Base-by-base conservation (phyloP, 495 filamentous ascomycete species). In the Penicillium roqueforti region DNA sequence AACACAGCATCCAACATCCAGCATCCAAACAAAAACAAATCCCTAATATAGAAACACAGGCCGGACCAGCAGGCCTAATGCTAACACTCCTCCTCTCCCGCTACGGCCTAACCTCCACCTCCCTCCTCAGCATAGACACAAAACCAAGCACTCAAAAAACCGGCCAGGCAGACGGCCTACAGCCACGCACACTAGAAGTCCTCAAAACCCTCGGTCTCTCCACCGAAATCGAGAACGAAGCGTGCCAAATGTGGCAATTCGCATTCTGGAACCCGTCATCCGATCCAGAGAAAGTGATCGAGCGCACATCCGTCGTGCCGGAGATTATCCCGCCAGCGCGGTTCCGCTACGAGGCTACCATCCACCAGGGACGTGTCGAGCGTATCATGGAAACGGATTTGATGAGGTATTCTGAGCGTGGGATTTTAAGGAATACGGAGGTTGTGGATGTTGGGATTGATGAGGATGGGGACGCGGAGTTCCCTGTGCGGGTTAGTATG, bases 151-250 rank as follows among this genome's bases (percentile, higher is more conserved):
- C 59, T 9, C 36, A 66, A 10, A 64, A 70, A 31, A 48, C 64
- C 18, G 80, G 81, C 4, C 81, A 83, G 60, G 81, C 80, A 10
- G 82, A 85, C 61, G 81, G 82, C 16, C 58, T 74, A 10, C 68
- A 78, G 59, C 68, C 69, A 19, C 76, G 82, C 10, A 81, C 70
- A 22, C 60, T 83, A n/a, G 82, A 85, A 57, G 83, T 83, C n/a
- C 78, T 85, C 84, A 84, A 90, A 51, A 81, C 77, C 25, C 86
- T 89, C 38, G 83, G 84, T 1, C 65, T 89, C 10, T 72, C 53
- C 74, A 65, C 13, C 75, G 83, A 55, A 67, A 77, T 40, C 74
- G 70, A 14, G 77, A 76, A 78, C 77, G 81, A 55, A 81, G 58
- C 66, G 72, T 28, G 80, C 57, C 78, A 82, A 54, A 78, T 80